Evolutionary conservation across 768 basidiomycete genomes (phyloP).

Genomic region (Termitomyces sp.): DNA sequence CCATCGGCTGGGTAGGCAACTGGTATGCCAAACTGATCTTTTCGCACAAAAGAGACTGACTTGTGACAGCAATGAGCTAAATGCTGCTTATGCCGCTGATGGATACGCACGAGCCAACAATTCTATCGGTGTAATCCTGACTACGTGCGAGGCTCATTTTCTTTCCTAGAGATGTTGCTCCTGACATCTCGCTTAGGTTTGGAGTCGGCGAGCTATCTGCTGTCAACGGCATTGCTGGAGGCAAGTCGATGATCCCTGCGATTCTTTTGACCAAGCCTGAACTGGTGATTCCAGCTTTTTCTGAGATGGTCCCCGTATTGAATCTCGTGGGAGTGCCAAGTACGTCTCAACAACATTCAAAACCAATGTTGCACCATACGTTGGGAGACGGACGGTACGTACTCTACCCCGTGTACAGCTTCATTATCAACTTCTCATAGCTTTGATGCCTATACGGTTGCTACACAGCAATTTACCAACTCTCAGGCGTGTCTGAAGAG

Average conservation of each 20-base stretch:
- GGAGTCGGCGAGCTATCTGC: not conserved
- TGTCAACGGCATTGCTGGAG: not conserved
- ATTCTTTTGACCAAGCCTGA: not conserved
- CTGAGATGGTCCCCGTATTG: not conserved
- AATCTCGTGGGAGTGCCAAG: not conserved
- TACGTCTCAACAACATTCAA: not conserved
- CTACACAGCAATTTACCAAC: not conserved
- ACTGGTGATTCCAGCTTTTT: not conserved
- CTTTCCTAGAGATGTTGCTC: not conserved
- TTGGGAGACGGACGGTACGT: not conserved
- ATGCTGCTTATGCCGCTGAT: not conserved
- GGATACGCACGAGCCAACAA: not conserved
- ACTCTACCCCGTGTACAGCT: not conserved
- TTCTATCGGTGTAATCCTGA: not conserved
- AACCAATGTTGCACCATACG: not conserved
- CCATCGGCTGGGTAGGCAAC: not conserved
- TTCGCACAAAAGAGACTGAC: not conserved
- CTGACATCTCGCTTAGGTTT: not conserved
- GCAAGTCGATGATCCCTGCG: not conserved
- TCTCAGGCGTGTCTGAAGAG: not conserved
- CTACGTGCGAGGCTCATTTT: not conserved
- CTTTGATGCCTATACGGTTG: not conserved
- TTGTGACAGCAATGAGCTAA: not conserved
- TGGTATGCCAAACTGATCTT: not conserved
- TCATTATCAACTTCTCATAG: not conserved